Base-by-base conservation (phyloP, 345 rosid genomes). In the Lepidium africanum region DNA sequence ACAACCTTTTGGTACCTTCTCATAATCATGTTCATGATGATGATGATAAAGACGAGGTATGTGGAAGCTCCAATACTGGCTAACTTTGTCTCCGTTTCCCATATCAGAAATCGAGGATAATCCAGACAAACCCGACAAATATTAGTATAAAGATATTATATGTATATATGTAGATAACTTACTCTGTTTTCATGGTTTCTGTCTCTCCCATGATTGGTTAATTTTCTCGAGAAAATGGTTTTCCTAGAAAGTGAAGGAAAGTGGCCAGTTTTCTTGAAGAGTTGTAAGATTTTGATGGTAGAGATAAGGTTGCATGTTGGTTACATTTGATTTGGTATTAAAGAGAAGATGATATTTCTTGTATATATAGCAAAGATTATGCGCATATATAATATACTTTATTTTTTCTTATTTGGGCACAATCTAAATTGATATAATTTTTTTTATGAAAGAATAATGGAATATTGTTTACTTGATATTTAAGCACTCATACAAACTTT, bases 1-100 rank as follows among this genome's bases (percentile, higher is more conserved):
- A 71, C 75, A 85, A 63, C 89, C 89, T 56, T 85, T 85, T 30
- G 89, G 86, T 12, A 85, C 78, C 64, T 62, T 74, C 32, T 25
- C 74, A 17, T 68, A 38, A 19, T 67, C 73, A 30, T 61, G 63
- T 13, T 60, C 56, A 2, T 65, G 61, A 58, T 64, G 38, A 47
- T 68, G 71, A 60, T 70, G 50, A 57, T 38, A 53, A 65, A 59
- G 72, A 21, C 63, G 69, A 38, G 73, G 69, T n/a, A 74, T 54
- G 15, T 74, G 74, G 52, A 68, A 74, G 64, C 73, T 74, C 78
- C 78, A 74, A 30, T 30, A 30, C 33, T 66, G 62, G 46, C 35
- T 54, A 37, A 46, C 45, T 53, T 67, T 74, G 2, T 74, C 68
- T 25, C 73, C 38, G 58, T 38, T 60, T 30, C 69, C 69, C 77